These are phyloP conservation scores for Silene uniflora DNA, from an alignment of 148 eudicot genomes.

Conservation along the genomic window DNA sequence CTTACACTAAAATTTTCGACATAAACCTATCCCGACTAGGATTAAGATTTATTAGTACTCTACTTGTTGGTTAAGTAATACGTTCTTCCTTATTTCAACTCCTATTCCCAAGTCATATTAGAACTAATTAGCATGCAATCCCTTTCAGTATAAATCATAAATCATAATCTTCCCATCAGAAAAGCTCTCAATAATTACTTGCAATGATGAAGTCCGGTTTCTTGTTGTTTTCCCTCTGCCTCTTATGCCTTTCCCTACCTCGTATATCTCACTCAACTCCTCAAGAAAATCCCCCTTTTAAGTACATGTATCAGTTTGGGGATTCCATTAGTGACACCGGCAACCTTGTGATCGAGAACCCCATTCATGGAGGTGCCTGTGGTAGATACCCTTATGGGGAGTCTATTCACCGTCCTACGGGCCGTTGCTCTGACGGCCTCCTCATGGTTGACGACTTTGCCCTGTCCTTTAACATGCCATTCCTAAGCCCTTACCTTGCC, in stretches of 20 bases:
- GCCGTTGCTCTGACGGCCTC: too few species aligned
- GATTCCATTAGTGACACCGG: too few species aligned
- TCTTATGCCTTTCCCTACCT: background rate
- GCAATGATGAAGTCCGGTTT: too few species aligned
- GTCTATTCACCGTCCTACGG: constrained; percentile 8
- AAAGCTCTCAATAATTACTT: too few species aligned
- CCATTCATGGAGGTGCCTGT: background rate
- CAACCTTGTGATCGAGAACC: constrained; percentile 12
- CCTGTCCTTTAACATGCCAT: constrained; percentile 8
- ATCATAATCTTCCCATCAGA: background rate
- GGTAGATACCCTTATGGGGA: constrained; percentile 18
- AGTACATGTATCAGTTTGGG: too few species aligned
- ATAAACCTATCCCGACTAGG: too few species aligned
- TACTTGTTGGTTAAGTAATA: background rate
- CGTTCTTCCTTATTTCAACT: background rate
- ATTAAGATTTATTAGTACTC: background rate
- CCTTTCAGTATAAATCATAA: background rate
- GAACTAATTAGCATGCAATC: background rate
- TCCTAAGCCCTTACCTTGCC: constrained; percentile 17
- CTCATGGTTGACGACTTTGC: constrained; percentile 21
- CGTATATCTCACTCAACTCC: background rate
- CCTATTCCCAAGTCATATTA: background rate
- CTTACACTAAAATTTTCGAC: background rate
- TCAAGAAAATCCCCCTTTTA: background rate
- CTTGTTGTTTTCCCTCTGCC: too few species aligned